These are phyloP conservation scores for Ustilago crameri DNA, from an alignment of 1,284 basidiomycete genomes.

Conservation along the genomic window DNA sequence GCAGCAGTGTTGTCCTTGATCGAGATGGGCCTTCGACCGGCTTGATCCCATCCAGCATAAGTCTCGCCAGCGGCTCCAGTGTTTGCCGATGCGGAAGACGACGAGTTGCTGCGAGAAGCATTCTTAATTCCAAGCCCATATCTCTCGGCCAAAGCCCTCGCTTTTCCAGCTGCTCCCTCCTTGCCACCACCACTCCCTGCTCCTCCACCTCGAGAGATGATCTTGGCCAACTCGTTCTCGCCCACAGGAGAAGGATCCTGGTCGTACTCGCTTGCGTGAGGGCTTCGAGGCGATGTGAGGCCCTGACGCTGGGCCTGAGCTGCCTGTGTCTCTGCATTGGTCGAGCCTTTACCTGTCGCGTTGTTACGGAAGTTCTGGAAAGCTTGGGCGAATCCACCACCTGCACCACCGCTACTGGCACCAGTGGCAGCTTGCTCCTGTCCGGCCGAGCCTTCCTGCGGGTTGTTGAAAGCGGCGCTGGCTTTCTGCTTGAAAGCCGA, in stretches of 20 bases:
- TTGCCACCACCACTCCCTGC: conserved; percentile 2
- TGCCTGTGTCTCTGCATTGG: conserved; percentile 1
- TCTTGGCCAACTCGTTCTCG: conserved; percentile 61
- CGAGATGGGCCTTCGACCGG: conserved; percentile 44
- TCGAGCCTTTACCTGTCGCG: conserved; percentile 11
- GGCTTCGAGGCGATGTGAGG: conserved; percentile 37
- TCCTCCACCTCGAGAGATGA: conserved; percentile 47
- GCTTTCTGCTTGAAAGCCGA: conserved; percentile 52
- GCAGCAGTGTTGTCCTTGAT: conserved; percentile 43
- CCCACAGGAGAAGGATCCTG: conserved; percentile 54
- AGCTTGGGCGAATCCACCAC: conserved; percentile 27
- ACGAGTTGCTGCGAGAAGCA: conserved; percentile 10
- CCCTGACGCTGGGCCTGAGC: conserved; percentile 5
- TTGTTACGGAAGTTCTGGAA: conserved; percentile 33
- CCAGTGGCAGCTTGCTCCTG: conserved; percentile 8
- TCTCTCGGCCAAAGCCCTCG: conserved; percentile 29
- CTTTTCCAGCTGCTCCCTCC: conserved; percentile 15
- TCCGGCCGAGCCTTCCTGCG: conserved; percentile 13
- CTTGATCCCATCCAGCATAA: conserved; percentile 50
- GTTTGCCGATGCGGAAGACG: not conserved
- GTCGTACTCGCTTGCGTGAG: conserved; percentile 49
- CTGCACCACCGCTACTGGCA: conserved; percentile 6
- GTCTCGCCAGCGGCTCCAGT: conserved; percentile 10
- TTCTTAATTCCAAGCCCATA: conserved; percentile 43
- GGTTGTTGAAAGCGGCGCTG: conserved; percentile 40